Percentiles rank a stretch among this genome's conserved stretches.
These are phyloP conservation scores for Diaporthe citrichinensis DNA, from an alignment of 2,329 filamentous ascomycete species.

Conservation along the genomic window DNA sequence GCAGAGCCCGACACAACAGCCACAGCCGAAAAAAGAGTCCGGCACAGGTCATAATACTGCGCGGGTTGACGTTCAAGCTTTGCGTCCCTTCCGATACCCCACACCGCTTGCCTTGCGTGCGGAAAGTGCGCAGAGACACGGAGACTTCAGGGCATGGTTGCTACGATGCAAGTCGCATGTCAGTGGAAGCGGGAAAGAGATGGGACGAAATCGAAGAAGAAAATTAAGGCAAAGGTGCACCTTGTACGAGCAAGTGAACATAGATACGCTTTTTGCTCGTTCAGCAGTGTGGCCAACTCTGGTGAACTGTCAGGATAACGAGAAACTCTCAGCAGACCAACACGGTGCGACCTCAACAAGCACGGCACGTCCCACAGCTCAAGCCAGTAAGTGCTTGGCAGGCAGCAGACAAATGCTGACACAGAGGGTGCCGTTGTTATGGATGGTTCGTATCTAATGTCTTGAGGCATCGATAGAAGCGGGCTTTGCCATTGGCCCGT, in stretches of 20 bases:
- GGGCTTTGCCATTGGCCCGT: neutral
- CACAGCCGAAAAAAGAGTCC: neutral
- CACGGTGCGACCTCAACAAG: conserved; percentile 3
- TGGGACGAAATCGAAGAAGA: neutral
- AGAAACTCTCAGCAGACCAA: conserved; percentile 13
- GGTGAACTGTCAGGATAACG: neutral
- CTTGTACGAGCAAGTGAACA: neutral
- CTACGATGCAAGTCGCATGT: neutral
- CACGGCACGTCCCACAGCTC: neutral
- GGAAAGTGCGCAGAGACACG: neutral
- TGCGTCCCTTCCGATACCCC: neutral
- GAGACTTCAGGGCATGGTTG: neutral
- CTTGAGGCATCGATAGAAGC: neutral
- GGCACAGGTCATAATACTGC: neutral
- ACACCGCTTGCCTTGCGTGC: neutral
- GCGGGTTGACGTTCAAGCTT: neutral
- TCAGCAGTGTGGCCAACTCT: neutral
- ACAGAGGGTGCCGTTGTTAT: neutral
- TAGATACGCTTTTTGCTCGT: neutral
- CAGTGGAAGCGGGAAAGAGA: neutral
- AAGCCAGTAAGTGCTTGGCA: conserved; percentile 19
- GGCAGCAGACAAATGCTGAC: neutral
- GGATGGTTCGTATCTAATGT: neutral
- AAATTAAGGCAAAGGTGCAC: neutral
- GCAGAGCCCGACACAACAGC: neutral